Conservation (phyloP, 345 rosid species). For the Eucalyptus sp. region DNA sequence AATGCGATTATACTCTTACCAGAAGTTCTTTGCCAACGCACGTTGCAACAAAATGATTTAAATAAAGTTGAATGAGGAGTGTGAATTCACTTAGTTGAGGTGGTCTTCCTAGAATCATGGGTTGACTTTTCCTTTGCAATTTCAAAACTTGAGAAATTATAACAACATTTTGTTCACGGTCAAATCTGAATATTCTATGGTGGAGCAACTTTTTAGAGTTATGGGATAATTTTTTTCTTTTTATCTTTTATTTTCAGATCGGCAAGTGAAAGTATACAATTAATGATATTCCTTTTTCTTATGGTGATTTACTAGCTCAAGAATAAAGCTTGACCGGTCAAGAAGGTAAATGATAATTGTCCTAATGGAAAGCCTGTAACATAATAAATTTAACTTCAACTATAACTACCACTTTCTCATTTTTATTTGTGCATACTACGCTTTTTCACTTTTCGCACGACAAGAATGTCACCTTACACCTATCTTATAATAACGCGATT, state of each 20-base stretch:
- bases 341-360: too few species aligned
- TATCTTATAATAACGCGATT: neutral
- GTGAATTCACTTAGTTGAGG: neutral
- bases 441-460: neutral
- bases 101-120: neutral
- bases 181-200: neutral
- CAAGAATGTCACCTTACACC: accelerated
- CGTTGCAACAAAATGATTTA: neutral
- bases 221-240: neutral
- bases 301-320: too few species aligned
- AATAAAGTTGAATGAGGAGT: neutral
- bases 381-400: neutral
- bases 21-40: neutral
- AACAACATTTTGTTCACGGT: neutral
- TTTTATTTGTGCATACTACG: neutral
- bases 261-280: neutral
- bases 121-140: neutral
- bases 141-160: neutral
- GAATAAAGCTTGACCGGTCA: too few species aligned
- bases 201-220: neutral
- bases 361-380: neutral
- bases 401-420: neutral
- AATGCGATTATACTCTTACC: neutral
- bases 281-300: neutral
- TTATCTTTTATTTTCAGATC: neutral